Conservation (phyloP, 2,329 filamentous ascomycete genomes). For the Corniculantispora saksenae region DNA sequence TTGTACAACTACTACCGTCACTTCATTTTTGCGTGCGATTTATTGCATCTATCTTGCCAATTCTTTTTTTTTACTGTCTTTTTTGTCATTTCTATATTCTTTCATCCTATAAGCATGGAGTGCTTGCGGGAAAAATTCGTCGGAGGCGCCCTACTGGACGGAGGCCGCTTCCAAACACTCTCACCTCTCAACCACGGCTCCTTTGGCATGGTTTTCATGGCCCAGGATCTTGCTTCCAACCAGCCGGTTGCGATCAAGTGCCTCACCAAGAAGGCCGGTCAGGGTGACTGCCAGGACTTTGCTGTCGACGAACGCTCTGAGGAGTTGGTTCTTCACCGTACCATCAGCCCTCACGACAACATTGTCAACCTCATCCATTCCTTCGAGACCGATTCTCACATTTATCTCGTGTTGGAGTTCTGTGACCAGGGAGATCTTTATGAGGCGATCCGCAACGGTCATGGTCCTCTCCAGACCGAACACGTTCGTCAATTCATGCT, state of each 20-base stretch:
- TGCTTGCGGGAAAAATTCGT: constrained; percentile 83
- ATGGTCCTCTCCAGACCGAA: constrained; percentile 89
- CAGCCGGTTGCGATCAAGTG: constrained; percentile 94
- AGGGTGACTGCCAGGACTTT: constrained; percentile 63
- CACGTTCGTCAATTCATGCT: constrained; percentile 98
- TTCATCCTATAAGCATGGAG: constrained; percentile 58
- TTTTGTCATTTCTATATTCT: constrained; percentile 22
- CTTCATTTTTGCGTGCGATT: constrained; percentile 26
- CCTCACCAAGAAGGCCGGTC: constrained; percentile 76
- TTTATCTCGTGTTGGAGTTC: constrained; percentile 92
- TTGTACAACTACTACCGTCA: constrained; percentile 21
- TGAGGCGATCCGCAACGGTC: constrained; percentile 88
- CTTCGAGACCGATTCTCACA: constrained; percentile 88
- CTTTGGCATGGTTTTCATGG: constrained; percentile 97
- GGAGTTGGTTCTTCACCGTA: constrained; percentile 76
- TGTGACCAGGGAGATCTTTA: constrained; percentile 95
- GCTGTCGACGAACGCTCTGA: constrained; percentile 81
- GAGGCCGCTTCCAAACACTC: constrained; percentile 83
- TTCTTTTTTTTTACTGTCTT: constrained; percentile 26
- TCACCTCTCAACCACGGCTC: constrained; percentile 97
- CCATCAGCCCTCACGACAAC: constrained; percentile 79
- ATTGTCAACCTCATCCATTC: constrained; percentile 90
- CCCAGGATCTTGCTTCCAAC: constrained; percentile 74
- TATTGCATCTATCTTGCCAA: constrained; percentile 31
- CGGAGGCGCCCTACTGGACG: constrained; percentile 74